These are phyloP conservation scores for Linaria vulgaris DNA, from an alignment of 257 asterid species.

Conservation along the genomic window DNA sequence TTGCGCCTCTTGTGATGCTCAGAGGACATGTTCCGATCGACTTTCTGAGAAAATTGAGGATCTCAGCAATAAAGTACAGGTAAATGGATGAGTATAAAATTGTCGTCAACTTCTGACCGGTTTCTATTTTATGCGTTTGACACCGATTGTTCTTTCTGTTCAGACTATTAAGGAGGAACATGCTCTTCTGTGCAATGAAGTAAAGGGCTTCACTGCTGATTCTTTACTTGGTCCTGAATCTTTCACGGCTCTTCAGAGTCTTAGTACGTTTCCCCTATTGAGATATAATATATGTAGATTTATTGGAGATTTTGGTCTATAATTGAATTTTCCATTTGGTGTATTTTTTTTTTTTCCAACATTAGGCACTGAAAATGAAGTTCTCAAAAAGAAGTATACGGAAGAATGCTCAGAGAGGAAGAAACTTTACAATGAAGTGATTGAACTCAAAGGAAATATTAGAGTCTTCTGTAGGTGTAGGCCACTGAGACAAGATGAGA, in stretches of 20 bases:
- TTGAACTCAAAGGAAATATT: constrained; percentile 63
- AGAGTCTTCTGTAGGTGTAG: constrained; percentile 51
- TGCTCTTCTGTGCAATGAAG: constrained; percentile 49
- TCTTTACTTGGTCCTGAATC: constrained; percentile 61
- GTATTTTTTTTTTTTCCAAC: constrained; percentile 8
- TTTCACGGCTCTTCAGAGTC: constrained; percentile 53
- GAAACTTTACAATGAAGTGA: constrained; percentile 59
- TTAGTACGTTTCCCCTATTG: constrained; percentile 47
- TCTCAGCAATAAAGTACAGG: constrained; percentile 61
- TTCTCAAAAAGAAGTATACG: constrained; percentile 34
- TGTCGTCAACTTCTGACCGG: background rate
- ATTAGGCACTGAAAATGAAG: constrained; percentile 64
- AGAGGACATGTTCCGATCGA: constrained; percentile 40
- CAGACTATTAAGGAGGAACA: constrained; percentile 55
- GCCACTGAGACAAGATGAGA: constrained; percentile 38
- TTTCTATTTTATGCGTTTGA: background rate
- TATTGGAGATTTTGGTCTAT: constrained; percentile 12
- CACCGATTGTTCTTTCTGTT: constrained; percentile 19
- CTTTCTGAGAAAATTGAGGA: constrained; percentile 61
- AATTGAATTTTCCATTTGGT: constrained; percentile 12
- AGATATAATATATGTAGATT: constrained; percentile 1
- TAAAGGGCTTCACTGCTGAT: constrained; percentile 58
- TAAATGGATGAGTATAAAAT: constrained; percentile 20
- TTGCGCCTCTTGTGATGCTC: constrained; percentile 40
- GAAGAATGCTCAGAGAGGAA: constrained; percentile 39